A percentile compares a stretch with the other conserved stretches of the same genome.
Evolutionary conservation across 345 rosid species (phyloP).

Genomic region (Crucihimalaya himalaica): DNA sequence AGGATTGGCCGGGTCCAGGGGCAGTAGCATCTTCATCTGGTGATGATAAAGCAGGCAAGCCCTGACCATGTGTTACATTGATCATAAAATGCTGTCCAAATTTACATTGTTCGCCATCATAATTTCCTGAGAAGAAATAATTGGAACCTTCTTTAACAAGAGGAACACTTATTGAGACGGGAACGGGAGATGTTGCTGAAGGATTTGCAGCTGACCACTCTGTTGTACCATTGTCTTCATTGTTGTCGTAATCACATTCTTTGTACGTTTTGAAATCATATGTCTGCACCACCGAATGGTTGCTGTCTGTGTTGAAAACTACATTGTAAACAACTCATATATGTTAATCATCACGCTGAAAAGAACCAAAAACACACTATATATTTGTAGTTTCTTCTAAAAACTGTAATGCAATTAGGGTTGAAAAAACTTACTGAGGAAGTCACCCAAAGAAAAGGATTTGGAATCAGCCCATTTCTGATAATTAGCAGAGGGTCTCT

Average conservation of each 20-base stretch:
- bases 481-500: slow-evolving; percentile 61
- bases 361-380: background rate
- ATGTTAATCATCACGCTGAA: background rate
- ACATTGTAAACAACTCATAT: slow-evolving; percentile 32
- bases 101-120: slow-evolving; percentile 88
- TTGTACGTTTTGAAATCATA: slow-evolving; percentile 73
- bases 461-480: slow-evolving; percentile 85
- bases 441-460: slow-evolving; percentile 84
- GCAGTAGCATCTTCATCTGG: slow-evolving; percentile 45
- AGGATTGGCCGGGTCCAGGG: slow-evolving; percentile 55
- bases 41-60: slow-evolving; percentile 59
- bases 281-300: slow-evolving; percentile 88
- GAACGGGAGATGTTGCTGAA: slow-evolving; percentile 59
- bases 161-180: slow-evolving; percentile 66
- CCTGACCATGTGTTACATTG: slow-evolving; percentile 77
- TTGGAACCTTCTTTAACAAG: slow-evolving; percentile 67
- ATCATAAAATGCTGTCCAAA: slow-evolving; percentile 68
- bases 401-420: background rate
- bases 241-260: slow-evolving; percentile 63
- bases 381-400: background rate
- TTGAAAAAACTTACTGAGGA: slow-evolving; percentile 64
- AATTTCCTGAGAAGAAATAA: slow-evolving; percentile 82
- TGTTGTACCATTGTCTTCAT: slow-evolving; percentile 52
- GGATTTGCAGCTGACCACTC: slow-evolving; percentile 78
- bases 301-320: slow-evolving; percentile 92